Evolutionary conservation across 1,139 yeast species (phyloP).

Genomic region (Blastobotrys malaysiensis): DNA sequence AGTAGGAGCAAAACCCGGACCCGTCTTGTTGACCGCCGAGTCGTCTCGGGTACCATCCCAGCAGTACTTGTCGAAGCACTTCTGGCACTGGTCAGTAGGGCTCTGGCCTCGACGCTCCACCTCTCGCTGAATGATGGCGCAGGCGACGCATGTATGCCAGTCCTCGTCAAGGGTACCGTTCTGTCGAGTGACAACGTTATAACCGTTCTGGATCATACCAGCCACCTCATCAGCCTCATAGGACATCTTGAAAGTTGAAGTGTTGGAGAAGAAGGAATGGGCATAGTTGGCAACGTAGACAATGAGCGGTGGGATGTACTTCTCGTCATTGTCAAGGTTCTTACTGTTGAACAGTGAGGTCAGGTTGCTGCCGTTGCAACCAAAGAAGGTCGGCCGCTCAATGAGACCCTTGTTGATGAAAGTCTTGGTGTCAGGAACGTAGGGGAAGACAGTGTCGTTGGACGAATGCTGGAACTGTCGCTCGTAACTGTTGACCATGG

Average conservation of each 20-base stretch:
- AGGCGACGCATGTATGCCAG: conserved; percentile 79
- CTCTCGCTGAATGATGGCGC: conserved; percentile 82
- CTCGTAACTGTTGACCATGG: conserved; percentile 57
- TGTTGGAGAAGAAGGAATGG: conserved; percentile 61
- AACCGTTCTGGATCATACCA: conserved; percentile 71
- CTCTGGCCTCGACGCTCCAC: conserved; percentile 65
- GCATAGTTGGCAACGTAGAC: conserved; percentile 78
- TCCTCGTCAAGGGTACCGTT: conserved; percentile 68
- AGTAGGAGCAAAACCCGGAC: conserved; percentile 16
- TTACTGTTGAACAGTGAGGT: conserved; percentile 42
- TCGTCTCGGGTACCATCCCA: conserved; percentile 60
- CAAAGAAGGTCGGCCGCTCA: conserved; percentile 62
- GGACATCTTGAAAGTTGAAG: conserved; percentile 66
- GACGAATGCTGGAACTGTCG: conserved; percentile 65
- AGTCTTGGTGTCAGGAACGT: conserved; percentile 69
- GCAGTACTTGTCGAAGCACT: conserved; percentile 73
- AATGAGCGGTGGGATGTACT: conserved; percentile 59
- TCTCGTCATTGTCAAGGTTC: conserved; percentile 17
- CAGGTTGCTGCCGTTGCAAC: conserved; percentile 62
- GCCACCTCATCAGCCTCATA: conserved; percentile 58
- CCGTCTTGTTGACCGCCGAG: conserved; percentile 14
- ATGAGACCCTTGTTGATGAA: conserved; percentile 47
- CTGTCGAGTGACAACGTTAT: conserved; percentile 65
- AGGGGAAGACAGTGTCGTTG: conserved; percentile 57
- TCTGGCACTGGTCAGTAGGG: conserved; percentile 68